Evolutionary conservation across 768 basidiomycete genomes (phyloP).

Genomic region (Neoboletus magnificus): DNA sequence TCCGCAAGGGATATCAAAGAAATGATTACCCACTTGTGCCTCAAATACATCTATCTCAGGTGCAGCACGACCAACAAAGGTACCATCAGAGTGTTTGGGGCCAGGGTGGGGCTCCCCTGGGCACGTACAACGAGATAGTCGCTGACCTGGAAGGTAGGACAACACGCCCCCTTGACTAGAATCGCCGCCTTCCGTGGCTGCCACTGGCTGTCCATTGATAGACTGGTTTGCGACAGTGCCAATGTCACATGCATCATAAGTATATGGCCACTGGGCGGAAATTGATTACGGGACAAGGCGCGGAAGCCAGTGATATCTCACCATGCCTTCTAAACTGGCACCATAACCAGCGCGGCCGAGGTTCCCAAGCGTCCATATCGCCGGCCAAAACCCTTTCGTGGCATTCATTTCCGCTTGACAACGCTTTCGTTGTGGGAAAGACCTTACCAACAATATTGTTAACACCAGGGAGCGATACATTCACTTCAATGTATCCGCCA

Average conservation of each 20-base stretch:
- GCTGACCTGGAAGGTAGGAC: conserved; percentile 78
- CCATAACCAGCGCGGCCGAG: conserved; percentile 67
- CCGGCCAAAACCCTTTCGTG: conserved; percentile 46
- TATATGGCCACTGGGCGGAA: conserved; percentile 56
- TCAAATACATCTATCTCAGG: conserved; percentile 93
- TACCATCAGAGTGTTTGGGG: conserved; percentile 67
- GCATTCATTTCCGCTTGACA: conserved; percentile 1
- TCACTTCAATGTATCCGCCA: conserved; percentile 69
- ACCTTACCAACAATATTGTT: conserved; percentile 55
- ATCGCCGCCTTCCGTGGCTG: conserved; percentile 62
- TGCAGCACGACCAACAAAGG: conserved; percentile 76
- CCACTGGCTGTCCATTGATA: conserved; percentile 60
- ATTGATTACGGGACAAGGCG: background rate
- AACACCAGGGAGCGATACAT: conserved; percentile 62
- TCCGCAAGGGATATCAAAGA: conserved; percentile 11
- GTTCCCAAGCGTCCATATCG: conserved; percentile 59
- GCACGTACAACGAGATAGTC: conserved; percentile 85
- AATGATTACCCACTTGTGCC: conserved; percentile 47
- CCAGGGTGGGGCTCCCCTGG: conserved; percentile 80
- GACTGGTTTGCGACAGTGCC: conserved; percentile 85
- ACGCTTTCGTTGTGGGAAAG: background rate
- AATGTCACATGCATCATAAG: conserved; percentile 74
- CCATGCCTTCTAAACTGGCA: conserved; percentile 55
- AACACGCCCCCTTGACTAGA: conserved; percentile 41
- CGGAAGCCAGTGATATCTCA: conserved; percentile 17